Percentiles rank a stretch among this genome's conserved stretches.
These are phyloP conservation scores for Coemansia sp. DNA, from an alignment of 192 early-diverging fungal species.

Conservation along the genomic window DNA sequence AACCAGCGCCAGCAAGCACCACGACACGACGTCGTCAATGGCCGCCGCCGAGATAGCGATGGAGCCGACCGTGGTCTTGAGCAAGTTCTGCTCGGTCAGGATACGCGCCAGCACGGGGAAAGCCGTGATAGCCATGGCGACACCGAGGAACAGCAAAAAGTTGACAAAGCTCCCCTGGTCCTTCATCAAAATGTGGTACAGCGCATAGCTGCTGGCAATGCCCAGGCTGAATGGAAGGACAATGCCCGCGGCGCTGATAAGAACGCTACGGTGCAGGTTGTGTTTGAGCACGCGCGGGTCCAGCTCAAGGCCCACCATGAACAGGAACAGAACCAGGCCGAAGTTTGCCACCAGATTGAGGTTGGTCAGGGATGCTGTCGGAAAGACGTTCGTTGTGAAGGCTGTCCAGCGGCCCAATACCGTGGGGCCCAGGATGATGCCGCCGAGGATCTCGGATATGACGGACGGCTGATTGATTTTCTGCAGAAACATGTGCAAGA, in stretches of 20 bases:
- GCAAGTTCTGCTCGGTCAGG: slow-evolving; percentile 80
- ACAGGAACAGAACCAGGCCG: slow-evolving; percentile 87
- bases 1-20: slow-evolving; percentile 79
- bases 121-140: slow-evolving; percentile 90
- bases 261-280: slow-evolving; percentile 56
- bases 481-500: slow-evolving; percentile 62
- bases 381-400: slow-evolving; percentile 73
- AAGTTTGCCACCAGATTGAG: slow-evolving; percentile 81
- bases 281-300: slow-evolving; percentile 61
- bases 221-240: slow-evolving; percentile 76
- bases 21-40: slow-evolving; percentile 84
- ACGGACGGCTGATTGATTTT: slow-evolving; percentile 78
- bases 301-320: slow-evolving; percentile 84
- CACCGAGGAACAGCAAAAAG: slow-evolving; percentile 84
- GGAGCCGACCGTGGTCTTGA: slow-evolving; percentile 76
- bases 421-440: slow-evolving; percentile 86
- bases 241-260: slow-evolving; percentile 80
- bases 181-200: slow-evolving; percentile 60
- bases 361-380: slow-evolving; percentile 61
- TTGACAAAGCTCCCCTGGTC: slow-evolving; percentile 56
- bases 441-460: slow-evolving; percentile 89
- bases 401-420: slow-evolving; percentile 71
- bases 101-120: slow-evolving; percentile 96
- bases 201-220: slow-evolving; percentile 67
- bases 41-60: slow-evolving; percentile 84